These are phyloP conservation scores for Termitomyces sp. DNA, from an alignment of 768 basidiomycete species.

Conservation along the genomic window DNA sequence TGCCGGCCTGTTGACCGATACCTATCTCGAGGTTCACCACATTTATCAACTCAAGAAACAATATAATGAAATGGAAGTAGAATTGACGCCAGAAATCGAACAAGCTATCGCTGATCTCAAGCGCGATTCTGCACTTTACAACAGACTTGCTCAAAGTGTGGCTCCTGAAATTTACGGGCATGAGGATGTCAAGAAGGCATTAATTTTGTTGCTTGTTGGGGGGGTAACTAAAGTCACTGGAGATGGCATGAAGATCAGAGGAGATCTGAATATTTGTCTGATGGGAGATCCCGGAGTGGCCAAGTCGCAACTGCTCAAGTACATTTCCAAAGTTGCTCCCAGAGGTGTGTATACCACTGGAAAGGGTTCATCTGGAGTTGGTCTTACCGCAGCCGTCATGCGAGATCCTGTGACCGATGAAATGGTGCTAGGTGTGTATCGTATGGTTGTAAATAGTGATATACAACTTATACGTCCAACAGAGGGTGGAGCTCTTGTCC, in stretches of 20 bases:
- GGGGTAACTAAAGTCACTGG: conserved; percentile 94
- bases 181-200: conserved; percentile 93
- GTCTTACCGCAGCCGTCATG: conserved; percentile 99
- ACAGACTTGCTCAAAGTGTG: conserved; percentile 86
- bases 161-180: conserved; percentile 99
- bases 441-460: neutral
- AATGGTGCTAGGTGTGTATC: conserved; percentile 88
- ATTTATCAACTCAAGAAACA: conserved; percentile 96
- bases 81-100: conserved; percentile 82
- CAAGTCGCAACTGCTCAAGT: conserved; percentile 95
- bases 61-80: conserved; percentile 92
- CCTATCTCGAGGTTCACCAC: conserved; percentile 90
- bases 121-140: conserved; percentile 77
- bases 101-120: conserved; percentile 64
- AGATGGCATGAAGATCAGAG: conserved; percentile 98
- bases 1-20: conserved; percentile 94
- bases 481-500: conserved; percentile 99
- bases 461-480: conserved; percentile 8
- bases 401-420: conserved; percentile 98
- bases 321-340: conserved; percentile 97
- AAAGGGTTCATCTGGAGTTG: conserved; percentile 97
- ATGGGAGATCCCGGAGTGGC: conserved; percentile 99
- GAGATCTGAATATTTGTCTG: conserved; percentile 94
- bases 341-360: conserved; percentile 98
- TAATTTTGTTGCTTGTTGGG: conserved; percentile 88